A percentile compares a stretch with the other conserved stretches of the same genome.
Conservation (phyloP, 495 filamentous ascomycete genomes). For the Neurospora hispaniola region DNA sequence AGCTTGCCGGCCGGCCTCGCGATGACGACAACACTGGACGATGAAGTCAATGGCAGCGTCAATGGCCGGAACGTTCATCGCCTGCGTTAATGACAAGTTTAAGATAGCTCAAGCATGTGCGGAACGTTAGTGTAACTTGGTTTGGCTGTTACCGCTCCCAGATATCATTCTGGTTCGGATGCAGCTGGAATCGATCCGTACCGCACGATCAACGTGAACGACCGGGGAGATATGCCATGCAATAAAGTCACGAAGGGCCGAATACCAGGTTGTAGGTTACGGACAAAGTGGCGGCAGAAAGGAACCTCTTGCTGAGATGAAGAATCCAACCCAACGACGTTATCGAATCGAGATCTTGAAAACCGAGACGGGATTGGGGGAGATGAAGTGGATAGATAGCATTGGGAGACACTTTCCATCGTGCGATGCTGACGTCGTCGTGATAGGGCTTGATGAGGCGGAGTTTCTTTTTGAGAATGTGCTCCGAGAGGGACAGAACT, state of each 20-base stretch:
- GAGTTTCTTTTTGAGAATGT: not conserved
- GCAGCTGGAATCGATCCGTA: slow-evolving; percentile 2
- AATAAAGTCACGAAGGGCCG: not conserved
- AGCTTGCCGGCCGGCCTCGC: not conserved
- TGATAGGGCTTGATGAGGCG: not conserved
- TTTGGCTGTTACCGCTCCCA: slow-evolving; percentile 1
- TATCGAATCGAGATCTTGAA: not conserved
- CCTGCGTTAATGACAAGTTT: not conserved
- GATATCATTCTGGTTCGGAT: not conserved
- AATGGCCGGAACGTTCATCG: not conserved
- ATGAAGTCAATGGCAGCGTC: not conserved
- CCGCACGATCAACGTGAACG: not conserved
- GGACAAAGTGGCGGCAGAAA: not conserved
- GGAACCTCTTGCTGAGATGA: not conserved
- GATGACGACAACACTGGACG: not conserved
- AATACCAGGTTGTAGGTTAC: not conserved
- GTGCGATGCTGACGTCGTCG: not conserved
- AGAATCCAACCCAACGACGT: not conserved
- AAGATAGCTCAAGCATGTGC: not conserved
- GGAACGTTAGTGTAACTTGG: not conserved
- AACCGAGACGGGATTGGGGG: not conserved
- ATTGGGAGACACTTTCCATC: not conserved
- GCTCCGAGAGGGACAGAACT: not conserved
- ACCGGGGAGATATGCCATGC: not conserved
- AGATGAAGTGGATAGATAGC: not conserved